These are phyloP conservation scores for Castanea sativa DNA, from an alignment of 306 rosid species.

Conservation along the genomic window DNA sequence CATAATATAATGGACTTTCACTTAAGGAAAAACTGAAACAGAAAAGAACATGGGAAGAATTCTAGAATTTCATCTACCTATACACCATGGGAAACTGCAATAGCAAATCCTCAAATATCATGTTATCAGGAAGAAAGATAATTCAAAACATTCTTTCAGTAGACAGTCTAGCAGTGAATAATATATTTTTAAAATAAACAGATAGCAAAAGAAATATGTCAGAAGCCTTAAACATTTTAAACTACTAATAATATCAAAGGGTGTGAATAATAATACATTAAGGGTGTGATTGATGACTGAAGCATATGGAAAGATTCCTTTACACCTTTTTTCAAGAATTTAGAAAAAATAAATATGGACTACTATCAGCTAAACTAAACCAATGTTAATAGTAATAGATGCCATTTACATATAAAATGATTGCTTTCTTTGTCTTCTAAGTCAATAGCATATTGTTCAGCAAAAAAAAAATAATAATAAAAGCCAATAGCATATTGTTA, in stretches of 20 bases:
- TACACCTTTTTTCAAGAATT: background rate
- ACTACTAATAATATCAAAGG: background rate
- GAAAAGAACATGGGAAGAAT: background rate
- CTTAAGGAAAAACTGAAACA: background rate
- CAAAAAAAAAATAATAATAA: no score
- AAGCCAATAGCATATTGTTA: background rate
- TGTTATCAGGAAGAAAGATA: background rate
- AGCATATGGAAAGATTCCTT: background rate
- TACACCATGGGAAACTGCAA: background rate
- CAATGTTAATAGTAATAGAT: background rate
- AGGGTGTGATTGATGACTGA: background rate
- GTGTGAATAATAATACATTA: background rate
- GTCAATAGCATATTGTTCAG: background rate
- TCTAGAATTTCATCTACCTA: background rate
- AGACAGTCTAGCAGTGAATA: background rate
- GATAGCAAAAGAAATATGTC: background rate
- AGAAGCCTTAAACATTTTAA: background rate
- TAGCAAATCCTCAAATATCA: background rate
- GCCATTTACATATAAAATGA: background rate
- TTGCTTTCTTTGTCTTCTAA: background rate
- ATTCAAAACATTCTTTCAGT: background rate
- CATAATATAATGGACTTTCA: slow-evolving; percentile 9
- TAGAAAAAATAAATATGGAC: background rate
- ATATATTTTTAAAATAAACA: background rate
- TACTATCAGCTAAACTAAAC: background rate